Percentiles rank a stretch among this genome's conserved stretches.
Evolutionary conservation across 306 rosid genomes (phyloP).

Genomic region (Notholithocarpus densiflorus): DNA sequence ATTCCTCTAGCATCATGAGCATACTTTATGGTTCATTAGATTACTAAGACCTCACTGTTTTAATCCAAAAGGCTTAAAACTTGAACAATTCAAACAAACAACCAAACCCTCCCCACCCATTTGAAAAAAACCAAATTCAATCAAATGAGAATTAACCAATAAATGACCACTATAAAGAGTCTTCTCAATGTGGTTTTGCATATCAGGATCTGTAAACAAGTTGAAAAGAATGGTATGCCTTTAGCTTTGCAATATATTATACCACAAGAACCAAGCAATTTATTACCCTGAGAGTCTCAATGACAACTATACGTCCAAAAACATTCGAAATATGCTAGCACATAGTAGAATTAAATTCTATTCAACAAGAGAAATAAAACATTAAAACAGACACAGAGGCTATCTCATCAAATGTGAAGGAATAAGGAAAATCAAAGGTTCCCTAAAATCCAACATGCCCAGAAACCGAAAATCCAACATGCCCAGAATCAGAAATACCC

Average conservation of each 20-base stretch:
- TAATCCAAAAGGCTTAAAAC: too few relatives aligned
- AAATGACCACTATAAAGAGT: conserved; percentile 53
- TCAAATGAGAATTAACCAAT: too few relatives aligned
- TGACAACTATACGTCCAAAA: not conserved
- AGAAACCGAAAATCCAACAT: too few relatives aligned
- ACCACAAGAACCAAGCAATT: not conserved
- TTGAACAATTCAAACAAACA: too few relatives aligned
- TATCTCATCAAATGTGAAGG: not conserved
- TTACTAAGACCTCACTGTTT: too few relatives aligned
- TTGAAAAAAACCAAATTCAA: too few relatives aligned
- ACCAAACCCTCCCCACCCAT: too few relatives aligned
- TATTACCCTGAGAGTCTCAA: not conserved
- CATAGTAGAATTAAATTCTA: not conserved
- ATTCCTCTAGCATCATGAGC: too few relatives aligned
- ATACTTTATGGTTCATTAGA: too few relatives aligned
- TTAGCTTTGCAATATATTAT: not conserved
- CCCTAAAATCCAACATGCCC: too few relatives aligned
- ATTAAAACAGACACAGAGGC: not conserved
- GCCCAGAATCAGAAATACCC: too few relatives aligned
- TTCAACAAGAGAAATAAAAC: not conserved
- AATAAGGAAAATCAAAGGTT: not conserved
- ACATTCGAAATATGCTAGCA: not conserved
- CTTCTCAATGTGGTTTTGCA: conserved; percentile 77
- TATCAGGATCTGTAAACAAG: conserved; percentile 63
- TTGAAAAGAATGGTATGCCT: conserved; percentile 5